phyloP scores from a whole-genome alignment of 345 rosid species.

The thale cress (Arabidopsis thaliana) region DNA sequence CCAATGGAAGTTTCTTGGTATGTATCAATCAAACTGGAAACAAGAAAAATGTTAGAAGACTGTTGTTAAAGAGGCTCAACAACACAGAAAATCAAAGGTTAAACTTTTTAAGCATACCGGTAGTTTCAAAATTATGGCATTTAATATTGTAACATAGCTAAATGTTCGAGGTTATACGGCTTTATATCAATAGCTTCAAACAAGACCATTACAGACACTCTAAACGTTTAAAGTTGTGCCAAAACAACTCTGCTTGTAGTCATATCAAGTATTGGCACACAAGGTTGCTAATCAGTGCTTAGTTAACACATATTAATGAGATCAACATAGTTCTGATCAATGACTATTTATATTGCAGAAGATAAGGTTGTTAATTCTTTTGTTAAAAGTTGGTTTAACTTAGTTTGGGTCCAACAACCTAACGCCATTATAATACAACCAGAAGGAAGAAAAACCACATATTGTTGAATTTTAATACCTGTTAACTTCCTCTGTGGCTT shows the following conservation, averaged over 20 bases:
- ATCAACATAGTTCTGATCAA: conserved; percentile 9
- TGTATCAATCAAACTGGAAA: conserved; percentile 53
- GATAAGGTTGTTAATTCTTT: not conserved
- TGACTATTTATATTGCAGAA: not conserved
- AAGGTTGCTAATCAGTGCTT: not conserved
- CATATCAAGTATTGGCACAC: conserved; percentile 2
- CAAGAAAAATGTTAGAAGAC: conserved; percentile 32
- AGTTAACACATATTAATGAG: conserved; percentile 5
- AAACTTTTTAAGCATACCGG: not conserved
- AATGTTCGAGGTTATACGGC: not conserved
- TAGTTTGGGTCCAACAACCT: not conserved
- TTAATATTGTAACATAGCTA: not conserved
- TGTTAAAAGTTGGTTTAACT: not conserved
- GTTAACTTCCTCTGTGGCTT: conserved; percentile 40
- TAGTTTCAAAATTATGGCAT: not conserved
- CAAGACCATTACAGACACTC: conserved; percentile 4
- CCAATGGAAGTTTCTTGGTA: conserved; percentile 40
- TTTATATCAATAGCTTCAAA: conserved; percentile 1
- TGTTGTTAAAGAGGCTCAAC: not conserved
- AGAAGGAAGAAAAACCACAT: not conserved
- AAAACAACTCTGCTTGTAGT: not conserved
- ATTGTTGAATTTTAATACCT: conserved; percentile 40
- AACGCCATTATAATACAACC: not conserved
- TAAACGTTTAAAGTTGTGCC: not conserved
- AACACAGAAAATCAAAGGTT: conserved; percentile 14